Evolutionary conservation across 2,329 filamentous ascomycete species (phyloP), one percentile per base, ranked within the genome.

Genomic region (Fusarium sp.): DNA sequence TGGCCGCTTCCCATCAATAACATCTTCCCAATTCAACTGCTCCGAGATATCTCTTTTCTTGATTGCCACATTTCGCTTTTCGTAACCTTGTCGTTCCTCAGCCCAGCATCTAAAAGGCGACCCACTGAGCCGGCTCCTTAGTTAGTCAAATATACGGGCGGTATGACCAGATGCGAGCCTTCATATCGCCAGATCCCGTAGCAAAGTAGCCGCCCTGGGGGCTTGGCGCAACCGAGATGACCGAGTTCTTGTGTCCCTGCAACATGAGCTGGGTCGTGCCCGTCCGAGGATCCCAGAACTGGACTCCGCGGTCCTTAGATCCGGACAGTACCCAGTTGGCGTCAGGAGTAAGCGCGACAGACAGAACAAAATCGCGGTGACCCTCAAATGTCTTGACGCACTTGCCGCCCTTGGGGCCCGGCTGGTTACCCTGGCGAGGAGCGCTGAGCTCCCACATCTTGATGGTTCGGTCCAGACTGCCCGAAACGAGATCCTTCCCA

Each of bases 191-290:
- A 73, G 95, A 98, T 67, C 96, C 96, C 6, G 96, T 99, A 41
- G 96, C 96, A 79, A 99, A 99, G 78, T 94, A 91, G 70, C 91
- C 90, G 62, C 94, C 95, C 37, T 89, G 91, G 15, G 96, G 96
- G 81, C 94, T 97, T 23, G 96, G 96, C 1, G 96, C 95, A 55
- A 99, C 96, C 3, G 95, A 98, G 76, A 98, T 98, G 75, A 99
- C 96, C 11, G 94, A 97, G 83, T 98, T 98, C 87, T 98, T 98
- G 81, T 99, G 96, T 28, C 96, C 96, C 82, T 98, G 96, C 67
- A 99, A 88, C 96, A 98, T 98, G 79, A 99, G 92, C 83, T 98
- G 95, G 1, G 95, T 97, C 72, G 93, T 92, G 37, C 95, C 96
- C 18, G 94, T 98, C 75, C 92, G 89, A 18, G 96, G 95, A 78